Percentiles rank a stretch among this genome's conserved stretches.
These are phyloP conservation scores for Dimargaris cristalligena DNA, from an alignment of 192 early-diverging fungal genomes.

Conservation along the genomic window DNA sequence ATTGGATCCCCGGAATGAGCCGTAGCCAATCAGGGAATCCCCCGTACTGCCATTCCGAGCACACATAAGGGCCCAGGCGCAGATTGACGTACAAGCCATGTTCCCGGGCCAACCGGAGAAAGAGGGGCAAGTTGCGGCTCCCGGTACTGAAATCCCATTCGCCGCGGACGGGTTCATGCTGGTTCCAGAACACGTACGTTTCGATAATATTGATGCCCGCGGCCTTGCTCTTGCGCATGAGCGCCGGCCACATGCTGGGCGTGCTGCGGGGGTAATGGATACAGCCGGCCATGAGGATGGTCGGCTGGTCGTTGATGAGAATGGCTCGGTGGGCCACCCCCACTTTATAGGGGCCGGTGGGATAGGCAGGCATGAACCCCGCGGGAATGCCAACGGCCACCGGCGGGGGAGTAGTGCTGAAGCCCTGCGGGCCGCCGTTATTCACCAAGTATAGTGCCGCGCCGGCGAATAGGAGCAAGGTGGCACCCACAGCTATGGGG, in stretches of 20 bases:
- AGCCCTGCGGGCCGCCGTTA: not conserved
- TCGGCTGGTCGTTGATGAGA: slow-evolving; percentile 19
- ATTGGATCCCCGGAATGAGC: slow-evolving; percentile 26
- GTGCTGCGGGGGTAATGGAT: slow-evolving; percentile 45
- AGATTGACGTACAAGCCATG: slow-evolving; percentile 36
- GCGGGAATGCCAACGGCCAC: not conserved
- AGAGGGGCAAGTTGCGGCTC: slow-evolving; percentile 32
- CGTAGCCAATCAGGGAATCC: slow-evolving; percentile 42
- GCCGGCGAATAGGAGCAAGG: not conserved
- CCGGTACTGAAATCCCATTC: slow-evolving; percentile 36
- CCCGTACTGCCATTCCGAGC: slow-evolving; percentile 42
- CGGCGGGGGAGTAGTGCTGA: not conserved
- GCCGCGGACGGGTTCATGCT: slow-evolving; percentile 32
- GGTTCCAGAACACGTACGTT: slow-evolving; percentile 52
- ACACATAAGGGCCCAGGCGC: slow-evolving; percentile 43
- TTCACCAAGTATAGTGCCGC: not conserved
- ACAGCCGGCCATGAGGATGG: slow-evolving; percentile 26
- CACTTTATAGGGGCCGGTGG: not conserved
- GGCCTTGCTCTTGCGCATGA: slow-evolving; percentile 29
- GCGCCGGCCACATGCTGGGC: slow-evolving; percentile 34
- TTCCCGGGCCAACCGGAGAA: slow-evolving; percentile 25
- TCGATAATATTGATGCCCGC: slow-evolving; percentile 41
- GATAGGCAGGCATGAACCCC: not conserved
- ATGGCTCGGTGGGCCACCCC: slow-evolving; percentile 4
- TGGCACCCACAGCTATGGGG: too few relatives aligned